A percentile compares a stretch with the other conserved stretches of the same genome.
Conservation (phyloP, 2,329 filamentous ascomycete species). For the Fusarium agapanthi region DNA sequence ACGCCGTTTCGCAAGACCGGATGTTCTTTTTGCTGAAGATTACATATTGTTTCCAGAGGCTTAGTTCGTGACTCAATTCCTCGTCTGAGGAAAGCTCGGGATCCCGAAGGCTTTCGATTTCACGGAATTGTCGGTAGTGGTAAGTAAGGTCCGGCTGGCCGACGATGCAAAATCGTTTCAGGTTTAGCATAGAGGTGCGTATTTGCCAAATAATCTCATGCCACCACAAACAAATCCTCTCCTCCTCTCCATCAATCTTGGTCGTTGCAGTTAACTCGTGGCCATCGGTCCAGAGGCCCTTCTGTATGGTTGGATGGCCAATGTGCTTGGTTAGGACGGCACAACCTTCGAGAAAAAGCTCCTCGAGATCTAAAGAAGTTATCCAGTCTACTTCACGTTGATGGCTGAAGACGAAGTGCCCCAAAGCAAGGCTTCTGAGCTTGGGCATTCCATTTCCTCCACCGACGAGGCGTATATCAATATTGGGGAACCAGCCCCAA, state of each 20-base stretch:
- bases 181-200: not conserved
- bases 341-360: not conserved
- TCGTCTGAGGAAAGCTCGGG: not conserved
- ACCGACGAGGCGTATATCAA: not conserved
- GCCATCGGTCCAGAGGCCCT: not conserved
- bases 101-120: not conserved
- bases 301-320: not conserved
- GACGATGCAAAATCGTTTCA: not conserved
- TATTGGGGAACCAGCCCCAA: not conserved
- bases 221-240: not conserved
- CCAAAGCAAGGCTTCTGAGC: not conserved
- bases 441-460: not conserved
- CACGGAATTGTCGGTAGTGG: rapidly evolving
- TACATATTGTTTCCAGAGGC: rapidly evolving
- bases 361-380: not conserved
- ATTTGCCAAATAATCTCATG: not conserved
- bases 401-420: not conserved
- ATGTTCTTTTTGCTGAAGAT: rapidly evolving
- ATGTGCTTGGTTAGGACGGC: not conserved
- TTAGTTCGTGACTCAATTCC: rapidly evolving
- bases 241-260: rapidly evolving
- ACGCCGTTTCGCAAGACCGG: not conserved
- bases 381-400: not conserved
- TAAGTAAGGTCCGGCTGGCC: rapidly evolving
- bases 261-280: rapidly evolving